phyloP scores from a whole-genome alignment of 2,329 filamentous ascomycete genomes.

The Paecilomyces fulvus region DNA sequence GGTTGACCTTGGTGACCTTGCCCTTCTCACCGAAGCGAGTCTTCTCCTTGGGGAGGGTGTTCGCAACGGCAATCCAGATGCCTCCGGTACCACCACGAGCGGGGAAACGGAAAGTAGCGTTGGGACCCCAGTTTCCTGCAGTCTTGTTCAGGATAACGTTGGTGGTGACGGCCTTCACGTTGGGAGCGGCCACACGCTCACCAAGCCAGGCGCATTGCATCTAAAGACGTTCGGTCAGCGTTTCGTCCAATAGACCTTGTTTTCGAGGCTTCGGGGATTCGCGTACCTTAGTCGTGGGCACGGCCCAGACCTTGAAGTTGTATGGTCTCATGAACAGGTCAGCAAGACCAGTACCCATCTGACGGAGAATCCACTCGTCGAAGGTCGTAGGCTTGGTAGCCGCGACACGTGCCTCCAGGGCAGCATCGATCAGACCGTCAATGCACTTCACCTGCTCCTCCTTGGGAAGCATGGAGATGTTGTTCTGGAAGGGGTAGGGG shows the following conservation, averaged over 20 bases:
- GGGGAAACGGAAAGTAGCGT: constrained; percentile 97
- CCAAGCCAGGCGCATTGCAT: constrained; percentile 99
- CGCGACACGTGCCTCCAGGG: constrained; percentile 74
- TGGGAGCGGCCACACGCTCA: constrained; percentile 93
- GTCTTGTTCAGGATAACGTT: constrained; percentile 96
- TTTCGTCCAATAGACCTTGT: too few relatives aligned
- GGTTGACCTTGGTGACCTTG: constrained; percentile 78
- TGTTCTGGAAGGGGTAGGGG: constrained; percentile 99
- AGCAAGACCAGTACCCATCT: constrained; percentile 80
- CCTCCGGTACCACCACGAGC: constrained; percentile 91
- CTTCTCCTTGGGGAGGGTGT: constrained; percentile 87
- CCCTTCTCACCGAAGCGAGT: constrained; percentile 80
- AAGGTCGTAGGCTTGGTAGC: constrained; percentile 93
- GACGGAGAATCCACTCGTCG: constrained; percentile 95
- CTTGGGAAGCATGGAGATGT: constrained; percentile 96
- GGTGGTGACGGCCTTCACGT: constrained; percentile 85
- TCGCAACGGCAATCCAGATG: constrained; percentile 96
- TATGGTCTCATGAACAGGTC: constrained; percentile 98
- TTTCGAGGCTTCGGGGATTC: background rate
- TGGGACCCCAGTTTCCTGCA: constrained; percentile 95
- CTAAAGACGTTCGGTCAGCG: constrained; percentile 37
- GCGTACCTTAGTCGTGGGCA: constrained; percentile 87
- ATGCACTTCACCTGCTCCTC: constrained; percentile 93
- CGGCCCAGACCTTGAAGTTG: constrained; percentile 99
- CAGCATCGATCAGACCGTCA: constrained; percentile 91